A percentile compares a stretch with the other conserved stretches of the same genome.
Evolutionary conservation across 164 flowering plant genomes (phyloP).

Genomic region (Stephania japonica): DNA sequence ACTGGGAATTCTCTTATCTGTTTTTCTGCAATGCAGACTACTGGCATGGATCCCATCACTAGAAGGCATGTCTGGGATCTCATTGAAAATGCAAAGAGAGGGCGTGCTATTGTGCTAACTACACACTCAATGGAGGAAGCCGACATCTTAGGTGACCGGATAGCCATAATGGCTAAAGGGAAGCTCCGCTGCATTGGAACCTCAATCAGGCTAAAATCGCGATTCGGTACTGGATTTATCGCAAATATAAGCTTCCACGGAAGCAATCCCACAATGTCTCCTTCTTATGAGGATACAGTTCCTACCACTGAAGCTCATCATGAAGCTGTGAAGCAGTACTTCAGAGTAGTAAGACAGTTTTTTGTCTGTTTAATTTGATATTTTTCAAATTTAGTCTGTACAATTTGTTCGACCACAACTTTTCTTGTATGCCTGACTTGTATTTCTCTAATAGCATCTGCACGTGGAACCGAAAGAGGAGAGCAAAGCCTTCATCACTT

Average conservation of each 20-base stretch:
- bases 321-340: slow-evolving; percentile 72
- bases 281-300: slow-evolving; percentile 18
- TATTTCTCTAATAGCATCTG: slow-evolving; percentile 48
- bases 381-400: no score
- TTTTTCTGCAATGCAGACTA: slow-evolving; percentile 49
- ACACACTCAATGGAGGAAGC: slow-evolving; percentile 48
- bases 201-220: slow-evolving; percentile 85
- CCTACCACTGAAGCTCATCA: slow-evolving; percentile 23
- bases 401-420: neutral
- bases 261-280: slow-evolving; percentile 28
- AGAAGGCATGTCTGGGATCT: slow-evolving; percentile 60
- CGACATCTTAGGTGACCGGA: slow-evolving; percentile 34
- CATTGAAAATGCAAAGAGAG: slow-evolving; percentile 57
- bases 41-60: slow-evolving; percentile 76
- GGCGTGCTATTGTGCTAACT: slow-evolving; percentile 64
- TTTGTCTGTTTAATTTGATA: neutral
- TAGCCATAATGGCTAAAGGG: slow-evolving; percentile 36
- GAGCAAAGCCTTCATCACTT: slow-evolving; percentile 70
- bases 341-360: slow-evolving; percentile 49
- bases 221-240: slow-evolving; percentile 87
- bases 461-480: slow-evolving; percentile 78
- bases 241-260: slow-evolving; percentile 62
- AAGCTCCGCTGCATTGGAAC: slow-evolving; percentile 36
- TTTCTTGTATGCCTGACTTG: slow-evolving; percentile 15
- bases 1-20: slow-evolving; percentile 2